A percentile compares a stretch with the other conserved stretches of the same genome.
phyloP scores from a whole-genome alignment of 2,329 filamentous ascomycete genomes.

The Apiospora kogelbergensis region DNA sequence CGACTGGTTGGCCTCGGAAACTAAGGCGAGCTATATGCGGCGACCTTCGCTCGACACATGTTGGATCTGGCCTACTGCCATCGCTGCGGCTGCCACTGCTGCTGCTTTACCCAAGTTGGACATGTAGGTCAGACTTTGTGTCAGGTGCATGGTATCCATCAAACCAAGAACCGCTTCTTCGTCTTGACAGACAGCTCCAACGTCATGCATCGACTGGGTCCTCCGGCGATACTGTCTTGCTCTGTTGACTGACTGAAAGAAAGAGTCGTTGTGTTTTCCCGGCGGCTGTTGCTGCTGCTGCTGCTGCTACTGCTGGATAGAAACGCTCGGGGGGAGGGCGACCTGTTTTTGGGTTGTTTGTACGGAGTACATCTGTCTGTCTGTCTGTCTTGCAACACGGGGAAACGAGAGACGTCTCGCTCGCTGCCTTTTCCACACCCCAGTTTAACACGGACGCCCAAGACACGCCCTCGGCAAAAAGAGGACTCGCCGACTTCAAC shows the following conservation, averaged over 20 bases:
- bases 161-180: background rate
- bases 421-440: background rate
- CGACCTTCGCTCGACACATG: background rate
- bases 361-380: background rate
- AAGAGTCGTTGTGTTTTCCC: background rate
- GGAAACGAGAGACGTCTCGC: background rate
- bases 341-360: background rate
- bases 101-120: background rate
- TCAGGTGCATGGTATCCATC: constrained; percentile 8
- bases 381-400: constrained; percentile 4
- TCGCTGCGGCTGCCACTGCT: background rate
- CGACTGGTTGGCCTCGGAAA: background rate
- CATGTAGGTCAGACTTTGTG: constrained; percentile 6
- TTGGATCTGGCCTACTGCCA: background rate
- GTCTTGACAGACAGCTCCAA: background rate
- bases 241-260: background rate
- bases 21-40: constrained; percentile 6
- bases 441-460: constrained; percentile 8
- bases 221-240: background rate
- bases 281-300: background rate
- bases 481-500: background rate
- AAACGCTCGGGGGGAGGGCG: background rate
- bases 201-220: constrained; percentile 1
- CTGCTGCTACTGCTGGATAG: background rate
- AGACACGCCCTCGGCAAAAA: constrained; percentile 3